A percentile compares a stretch with the other conserved stretches of the same genome.
These are phyloP conservation scores for Phialocephala subalpina DNA, from an alignment of 2,329 filamentous ascomycete species.

Conservation along the genomic window DNA sequence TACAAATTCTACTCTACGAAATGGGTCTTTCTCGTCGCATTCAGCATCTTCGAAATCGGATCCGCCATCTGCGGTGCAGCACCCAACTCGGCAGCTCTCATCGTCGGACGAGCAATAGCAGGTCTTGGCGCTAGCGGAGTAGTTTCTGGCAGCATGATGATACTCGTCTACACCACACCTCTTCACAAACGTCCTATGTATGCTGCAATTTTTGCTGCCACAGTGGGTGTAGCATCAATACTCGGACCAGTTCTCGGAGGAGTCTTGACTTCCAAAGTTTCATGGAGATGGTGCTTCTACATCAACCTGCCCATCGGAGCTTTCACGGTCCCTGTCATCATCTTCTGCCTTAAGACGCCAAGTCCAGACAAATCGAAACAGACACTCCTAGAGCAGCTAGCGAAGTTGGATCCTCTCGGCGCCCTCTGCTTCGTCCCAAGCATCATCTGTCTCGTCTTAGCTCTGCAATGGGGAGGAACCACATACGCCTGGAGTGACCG, in stretches of 20 bases:
- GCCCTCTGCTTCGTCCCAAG: constrained; percentile 36
- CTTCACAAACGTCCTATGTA: constrained; percentile 49
- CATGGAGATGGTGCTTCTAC: constrained; percentile 62
- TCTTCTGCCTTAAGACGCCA: constrained; percentile 11
- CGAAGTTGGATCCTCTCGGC: constrained; percentile 44
- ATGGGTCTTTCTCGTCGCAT: constrained; percentile 27
- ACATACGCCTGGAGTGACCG: constrained; percentile 51
- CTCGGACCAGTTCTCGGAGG: constrained; percentile 71
- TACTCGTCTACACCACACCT: constrained; percentile 56
- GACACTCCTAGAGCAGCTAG: constrained; percentile 18
- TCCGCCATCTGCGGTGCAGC: constrained; percentile 39
- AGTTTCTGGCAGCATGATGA: constrained; percentile 45
- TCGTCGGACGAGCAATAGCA: constrained; percentile 53
- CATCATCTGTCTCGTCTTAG: constrained; percentile 49
- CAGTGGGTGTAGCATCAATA: constrained; percentile 70
- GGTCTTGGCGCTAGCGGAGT: constrained; percentile 52
- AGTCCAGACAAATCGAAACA: constrained; percentile 43
- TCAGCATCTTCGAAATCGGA: constrained; percentile 36
- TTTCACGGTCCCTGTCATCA: constrained; percentile 44
- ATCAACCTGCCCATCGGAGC: constrained; percentile 46
- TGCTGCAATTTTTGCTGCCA: constrained; percentile 68
- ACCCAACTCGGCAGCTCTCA: constrained; percentile 48
- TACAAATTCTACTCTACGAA: constrained; percentile 33
- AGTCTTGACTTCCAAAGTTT: constrained; percentile 65
- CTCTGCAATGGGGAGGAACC: constrained; percentile 54